Conservation (phyloP, 73 alveolate genomes). For the Paramecium tetraurelia region DNA sequence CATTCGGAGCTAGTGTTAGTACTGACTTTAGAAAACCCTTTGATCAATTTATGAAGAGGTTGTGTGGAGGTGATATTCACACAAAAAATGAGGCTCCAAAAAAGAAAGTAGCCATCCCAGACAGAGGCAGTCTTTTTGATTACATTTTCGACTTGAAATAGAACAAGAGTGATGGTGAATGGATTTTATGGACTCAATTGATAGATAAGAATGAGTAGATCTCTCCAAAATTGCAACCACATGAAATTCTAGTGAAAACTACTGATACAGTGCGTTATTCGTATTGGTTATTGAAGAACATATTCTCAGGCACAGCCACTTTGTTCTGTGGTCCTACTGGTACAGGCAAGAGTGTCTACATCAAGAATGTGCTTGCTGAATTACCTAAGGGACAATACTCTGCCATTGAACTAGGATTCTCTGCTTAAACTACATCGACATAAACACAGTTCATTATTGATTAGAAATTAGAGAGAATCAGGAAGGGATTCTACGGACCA, state of each 20-base stretch:
- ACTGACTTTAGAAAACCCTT: constrained; percentile 94
- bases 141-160: constrained; percentile 89
- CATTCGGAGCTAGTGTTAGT: constrained; percentile 93
- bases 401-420: constrained; percentile 96
- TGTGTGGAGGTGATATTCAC: constrained; percentile 86
- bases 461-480: constrained; percentile 81
- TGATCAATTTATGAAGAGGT: constrained; percentile 83
- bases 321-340: constrained; percentile 94
- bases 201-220: constrained; percentile 81
- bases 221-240: constrained; percentile 86
- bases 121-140: constrained; percentile 97
- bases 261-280: constrained; percentile 95
- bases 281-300: constrained; percentile 80
- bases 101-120: constrained; percentile 95
- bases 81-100: constrained; percentile 75
- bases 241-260: constrained; percentile 99
- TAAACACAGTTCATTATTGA: constrained; percentile 94
- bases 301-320: constrained; percentile 84
- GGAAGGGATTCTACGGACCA: constrained; percentile 90
- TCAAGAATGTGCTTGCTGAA: constrained; percentile 85
- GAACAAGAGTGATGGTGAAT: constrained; percentile 75
- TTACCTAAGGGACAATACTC: constrained; percentile 80
- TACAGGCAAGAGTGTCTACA: constrained; percentile 91
- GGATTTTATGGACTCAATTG: constrained; percentile 95
- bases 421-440: constrained; percentile 96